Conservation (phyloP, 805 yeast genomes). For the Ogataea trehalophila region DNA sequence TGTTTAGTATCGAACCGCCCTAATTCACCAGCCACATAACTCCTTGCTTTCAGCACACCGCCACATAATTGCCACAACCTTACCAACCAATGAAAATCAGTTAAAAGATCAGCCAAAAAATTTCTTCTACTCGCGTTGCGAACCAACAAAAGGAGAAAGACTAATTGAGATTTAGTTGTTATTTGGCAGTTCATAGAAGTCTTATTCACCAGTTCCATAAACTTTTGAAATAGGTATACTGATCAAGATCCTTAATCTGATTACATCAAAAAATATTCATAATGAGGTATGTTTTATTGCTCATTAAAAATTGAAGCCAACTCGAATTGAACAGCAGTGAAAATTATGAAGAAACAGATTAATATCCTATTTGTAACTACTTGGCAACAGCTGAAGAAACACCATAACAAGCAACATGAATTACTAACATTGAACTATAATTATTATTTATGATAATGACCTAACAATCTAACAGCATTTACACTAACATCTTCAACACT, state of each 20-base stretch:
- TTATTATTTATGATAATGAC: background rate
- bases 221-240: background rate
- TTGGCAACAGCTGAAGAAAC: no score
- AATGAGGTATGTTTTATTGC: constrained; percentile 1
- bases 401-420: no score
- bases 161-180: background rate
- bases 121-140: background rate
- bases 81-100: constrained; percentile 13
- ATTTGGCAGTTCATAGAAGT: background rate
- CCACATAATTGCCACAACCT: background rate
- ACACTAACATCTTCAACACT: constrained; percentile 53
- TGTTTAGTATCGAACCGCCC: no score
- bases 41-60: background rate
- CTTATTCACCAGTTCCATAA: background rate
- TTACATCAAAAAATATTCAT: background rate
- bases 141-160: background rate
- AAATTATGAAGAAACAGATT: no score
- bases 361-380: no score
- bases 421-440: no score
- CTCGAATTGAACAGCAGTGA: no score
- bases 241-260: background rate
- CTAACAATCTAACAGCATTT: constrained; percentile 8
- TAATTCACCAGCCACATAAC: no score
- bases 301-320: no score
- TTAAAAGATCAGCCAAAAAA: constrained; percentile 13